These are phyloP conservation scores for Metarhizium robertsii DNA, from an alignment of 2,329 filamentous ascomycete genomes.

Conservation along the genomic window DNA sequence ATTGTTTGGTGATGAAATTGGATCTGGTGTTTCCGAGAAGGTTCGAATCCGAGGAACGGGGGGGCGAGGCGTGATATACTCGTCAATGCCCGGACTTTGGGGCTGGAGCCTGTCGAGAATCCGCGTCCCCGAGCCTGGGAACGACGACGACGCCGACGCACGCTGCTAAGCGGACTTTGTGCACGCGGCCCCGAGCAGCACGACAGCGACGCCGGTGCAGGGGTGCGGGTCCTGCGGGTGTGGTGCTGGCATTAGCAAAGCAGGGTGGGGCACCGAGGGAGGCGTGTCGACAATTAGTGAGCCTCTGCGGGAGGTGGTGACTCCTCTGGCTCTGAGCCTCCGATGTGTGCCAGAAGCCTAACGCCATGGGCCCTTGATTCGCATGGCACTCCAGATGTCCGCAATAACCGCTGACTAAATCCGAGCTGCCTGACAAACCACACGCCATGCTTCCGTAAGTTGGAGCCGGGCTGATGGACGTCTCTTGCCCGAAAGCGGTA, in stretches of 20 bases:
- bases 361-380: conserved; percentile 3
- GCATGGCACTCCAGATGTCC: background rate
- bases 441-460: background rate
- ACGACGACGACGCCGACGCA: conserved; percentile 8
- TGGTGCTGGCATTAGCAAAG: conserved; percentile 2
- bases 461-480: background rate
- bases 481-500: conserved; percentile 8
- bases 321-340: background rate
- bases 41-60: background rate
- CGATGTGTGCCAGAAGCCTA: background rate
- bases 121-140: conserved; percentile 6
- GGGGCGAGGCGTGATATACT: conserved; percentile 6
- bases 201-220: conserved; percentile 8
- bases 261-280: background rate
- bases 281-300: background rate
- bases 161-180: conserved; percentile 23
- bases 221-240: conserved; percentile 7
- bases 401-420: conserved; percentile 12
- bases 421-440: conserved; percentile 7
- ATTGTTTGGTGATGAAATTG: background rate
- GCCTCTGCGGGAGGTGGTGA: background rate
- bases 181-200: conserved; percentile 20
- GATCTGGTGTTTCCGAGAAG: conserved; percentile 5
- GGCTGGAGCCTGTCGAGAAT: conserved; percentile 5
- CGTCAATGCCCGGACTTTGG: conserved; percentile 1